Evolutionary conservation across 2,329 filamentous ascomycete genomes (phyloP).

Genomic region (Paraconiothyrium brasiliense): DNA sequence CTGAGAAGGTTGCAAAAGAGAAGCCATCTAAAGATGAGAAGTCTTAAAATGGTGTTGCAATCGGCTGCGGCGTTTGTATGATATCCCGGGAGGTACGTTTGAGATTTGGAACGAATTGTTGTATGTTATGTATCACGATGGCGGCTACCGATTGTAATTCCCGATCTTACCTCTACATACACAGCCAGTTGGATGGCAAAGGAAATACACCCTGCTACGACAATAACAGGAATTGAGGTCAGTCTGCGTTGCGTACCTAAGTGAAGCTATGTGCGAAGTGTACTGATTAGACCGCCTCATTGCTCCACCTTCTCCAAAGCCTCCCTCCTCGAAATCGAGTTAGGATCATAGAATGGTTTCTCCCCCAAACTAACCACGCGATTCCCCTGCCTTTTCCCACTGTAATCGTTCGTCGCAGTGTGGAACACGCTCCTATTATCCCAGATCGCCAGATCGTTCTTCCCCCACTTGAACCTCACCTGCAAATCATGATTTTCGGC

Average conservation of each 20-base stretch:
- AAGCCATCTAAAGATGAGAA: constrained; percentile 13
- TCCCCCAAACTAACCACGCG: constrained; percentile 45
- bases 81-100: constrained; percentile 18
- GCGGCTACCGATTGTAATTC: not conserved
- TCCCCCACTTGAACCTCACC: constrained; percentile 60
- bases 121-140: constrained; percentile 15
- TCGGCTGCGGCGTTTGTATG: constrained; percentile 12
- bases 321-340: constrained; percentile 59
- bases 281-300: no score
- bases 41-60: not conserved
- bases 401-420: constrained; percentile 70
- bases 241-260: no score
- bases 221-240: no score
- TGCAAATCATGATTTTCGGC: constrained; percentile 61
- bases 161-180: not conserved
- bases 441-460: constrained; percentile 67
- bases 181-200: not conserved
- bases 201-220: not conserved
- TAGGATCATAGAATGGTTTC: constrained; percentile 64
- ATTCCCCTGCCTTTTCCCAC: constrained; percentile 36
- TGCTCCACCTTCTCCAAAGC: constrained; percentile 32
- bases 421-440: constrained; percentile 70
- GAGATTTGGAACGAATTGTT: constrained; percentile 9
- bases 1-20: constrained; percentile 30
- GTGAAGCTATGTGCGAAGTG: no score